A percentile compares a stretch with the other conserved stretches of the same genome.
These are phyloP conservation scores for Pleurotus tuoliensis DNA, from an alignment of 768 basidiomycete species.

Conservation along the genomic window DNA sequence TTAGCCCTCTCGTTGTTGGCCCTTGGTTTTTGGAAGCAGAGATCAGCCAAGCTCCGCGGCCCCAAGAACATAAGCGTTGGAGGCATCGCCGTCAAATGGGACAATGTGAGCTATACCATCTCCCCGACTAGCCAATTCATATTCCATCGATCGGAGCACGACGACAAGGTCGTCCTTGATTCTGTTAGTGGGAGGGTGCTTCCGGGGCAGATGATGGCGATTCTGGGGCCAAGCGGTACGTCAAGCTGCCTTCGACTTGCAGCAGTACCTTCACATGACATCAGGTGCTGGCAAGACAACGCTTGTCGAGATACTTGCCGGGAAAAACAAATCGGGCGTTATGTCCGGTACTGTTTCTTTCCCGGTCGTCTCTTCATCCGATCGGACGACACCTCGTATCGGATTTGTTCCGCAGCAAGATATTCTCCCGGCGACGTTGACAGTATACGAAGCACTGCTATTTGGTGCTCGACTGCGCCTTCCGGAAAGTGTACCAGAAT, in stretches of 20 bases:
- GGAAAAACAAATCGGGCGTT: constrained; percentile 72
- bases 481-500: no score
- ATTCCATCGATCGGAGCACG: constrained; percentile 4
- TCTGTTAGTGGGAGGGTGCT: constrained; percentile 64
- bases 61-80: no score
- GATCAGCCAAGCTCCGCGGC: no score
- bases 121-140: constrained; percentile 18
- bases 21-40: no score
- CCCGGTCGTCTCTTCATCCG: constrained; percentile 28
- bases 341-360: constrained; percentile 64
- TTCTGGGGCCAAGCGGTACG: constrained; percentile 84
- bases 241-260: background rate
- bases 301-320: constrained; percentile 85
- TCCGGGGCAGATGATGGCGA: constrained; percentile 85
- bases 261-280: constrained; percentile 1
- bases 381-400: constrained; percentile 42
- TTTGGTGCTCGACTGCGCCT: no score
- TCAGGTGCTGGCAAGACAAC: constrained; percentile 87
- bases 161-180: constrained; percentile 68
- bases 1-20: no score
- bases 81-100: no score
- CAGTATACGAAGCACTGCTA: no score
- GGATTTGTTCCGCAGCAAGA: constrained; percentile 90
- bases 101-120: no score
- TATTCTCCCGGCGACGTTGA: no score